Conservation (phyloP, 768 basidiomycete species). For the Daedalea quercina region DNA sequence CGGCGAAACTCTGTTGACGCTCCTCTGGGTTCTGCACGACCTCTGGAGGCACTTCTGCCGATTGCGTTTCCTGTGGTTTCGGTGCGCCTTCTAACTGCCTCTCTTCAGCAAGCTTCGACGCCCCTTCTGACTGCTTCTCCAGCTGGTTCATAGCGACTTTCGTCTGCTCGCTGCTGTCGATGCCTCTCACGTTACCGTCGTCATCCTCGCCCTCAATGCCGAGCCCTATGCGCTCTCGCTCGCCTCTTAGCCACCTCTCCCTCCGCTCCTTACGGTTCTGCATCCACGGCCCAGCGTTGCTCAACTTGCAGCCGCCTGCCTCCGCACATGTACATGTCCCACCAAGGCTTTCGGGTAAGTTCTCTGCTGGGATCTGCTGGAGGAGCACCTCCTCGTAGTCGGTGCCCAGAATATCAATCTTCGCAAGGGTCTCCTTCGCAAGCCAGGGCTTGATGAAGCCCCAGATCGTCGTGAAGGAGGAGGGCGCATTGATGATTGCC, state of each 20-base stretch:
- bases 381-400: slow-evolving; percentile 54
- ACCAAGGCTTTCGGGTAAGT: slow-evolving; percentile 53
- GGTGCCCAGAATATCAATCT: slow-evolving; percentile 58
- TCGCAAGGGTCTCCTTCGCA: slow-evolving; percentile 62
- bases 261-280: slow-evolving; percentile 34
- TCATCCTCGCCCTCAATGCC: slow-evolving; percentile 7
- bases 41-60: neutral
- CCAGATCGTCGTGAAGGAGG: slow-evolving; percentile 72
- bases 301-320: slow-evolving; percentile 51
- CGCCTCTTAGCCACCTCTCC: slow-evolving; percentile 25
- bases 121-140: neutral
- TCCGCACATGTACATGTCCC: slow-evolving; percentile 58
- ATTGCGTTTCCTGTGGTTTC: neutral
- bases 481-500: slow-evolving; percentile 65
- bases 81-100: neutral
- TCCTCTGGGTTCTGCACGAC: neutral
- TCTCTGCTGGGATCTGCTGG: slow-evolving; percentile 54
- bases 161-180: neutral
- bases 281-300: slow-evolving; percentile 67
- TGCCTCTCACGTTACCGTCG: neutral
- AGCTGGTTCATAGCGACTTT: neutral
- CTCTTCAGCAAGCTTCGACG: neutral
- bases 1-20: neutral
- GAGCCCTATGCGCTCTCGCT: slow-evolving; percentile 11
- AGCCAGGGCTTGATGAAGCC: slow-evolving; percentile 63